phyloP scores from a whole-genome alignment of 2,329 filamentous ascomycete species.

The Pseudonectria buxi region DNA sequence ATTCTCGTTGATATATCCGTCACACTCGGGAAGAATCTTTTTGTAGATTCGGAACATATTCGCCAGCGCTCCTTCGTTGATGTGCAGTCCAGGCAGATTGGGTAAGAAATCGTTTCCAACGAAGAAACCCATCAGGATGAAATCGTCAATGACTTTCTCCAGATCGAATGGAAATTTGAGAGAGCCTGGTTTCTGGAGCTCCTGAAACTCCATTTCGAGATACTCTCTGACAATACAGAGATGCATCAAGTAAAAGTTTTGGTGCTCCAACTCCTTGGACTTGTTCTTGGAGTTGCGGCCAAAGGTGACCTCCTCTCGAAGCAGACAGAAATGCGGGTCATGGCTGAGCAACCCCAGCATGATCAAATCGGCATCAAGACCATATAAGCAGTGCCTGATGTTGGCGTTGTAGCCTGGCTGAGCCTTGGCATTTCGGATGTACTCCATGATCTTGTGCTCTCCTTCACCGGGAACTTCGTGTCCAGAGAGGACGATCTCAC shows the following conservation, averaged over 20 bases:
- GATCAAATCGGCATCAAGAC: slow-evolving; percentile 93
- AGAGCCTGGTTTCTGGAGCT: slow-evolving; percentile 66
- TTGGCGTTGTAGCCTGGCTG: slow-evolving; percentile 91
- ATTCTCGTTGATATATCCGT: slow-evolving; percentile 93
- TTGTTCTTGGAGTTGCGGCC: slow-evolving; percentile 81
- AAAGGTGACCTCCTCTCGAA: slow-evolving; percentile 97
- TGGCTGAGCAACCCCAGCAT: slow-evolving; percentile 97
- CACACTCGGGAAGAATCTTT: slow-evolving; percentile 73
- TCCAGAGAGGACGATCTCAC: slow-evolving; percentile 91
- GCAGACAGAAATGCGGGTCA: slow-evolving; percentile 94
- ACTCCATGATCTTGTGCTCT: slow-evolving; percentile 99
- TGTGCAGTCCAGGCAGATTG: slow-evolving; percentile 91
- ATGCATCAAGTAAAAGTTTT: slow-evolving; percentile 97
- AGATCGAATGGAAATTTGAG: slow-evolving; percentile 81
- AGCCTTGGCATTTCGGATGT: slow-evolving; percentile 94
- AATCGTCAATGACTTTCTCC: slow-evolving; percentile 96
- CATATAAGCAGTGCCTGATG: slow-evolving; percentile 92
- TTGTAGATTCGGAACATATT: slow-evolving; percentile 99
- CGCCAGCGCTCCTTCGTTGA: slow-evolving; percentile 94
- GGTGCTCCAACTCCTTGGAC: slow-evolving; percentile 93
- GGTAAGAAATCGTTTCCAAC: slow-evolving; percentile 98
- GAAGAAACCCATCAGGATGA: slow-evolving; percentile 99
- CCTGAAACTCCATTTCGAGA: slow-evolving; percentile 92
- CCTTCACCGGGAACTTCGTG: slow-evolving; percentile 98
- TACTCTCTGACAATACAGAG: slow-evolving; percentile 97